These are phyloP conservation scores for Globisporangium abappressorium DNA, from an alignment of 352 stramenopile genomes.

Conservation along the genomic window DNA sequence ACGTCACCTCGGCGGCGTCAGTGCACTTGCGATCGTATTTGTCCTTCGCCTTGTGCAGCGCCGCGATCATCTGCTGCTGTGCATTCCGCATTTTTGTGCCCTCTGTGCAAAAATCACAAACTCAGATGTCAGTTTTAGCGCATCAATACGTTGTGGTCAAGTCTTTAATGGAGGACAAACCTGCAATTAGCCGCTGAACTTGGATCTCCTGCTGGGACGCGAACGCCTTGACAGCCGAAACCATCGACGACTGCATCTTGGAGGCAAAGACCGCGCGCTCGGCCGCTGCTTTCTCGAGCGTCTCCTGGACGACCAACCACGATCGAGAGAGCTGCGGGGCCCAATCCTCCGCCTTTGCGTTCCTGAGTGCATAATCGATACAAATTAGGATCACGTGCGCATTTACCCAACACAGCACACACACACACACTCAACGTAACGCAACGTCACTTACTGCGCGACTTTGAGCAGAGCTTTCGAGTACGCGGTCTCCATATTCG, in stretches of 20 bases:
- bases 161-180: constrained; percentile 22
- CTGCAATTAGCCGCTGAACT: constrained; percentile 68
- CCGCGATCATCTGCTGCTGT: constrained; percentile 55
- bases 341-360: constrained; percentile 67
- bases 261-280: constrained; percentile 58
- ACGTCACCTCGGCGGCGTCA: constrained; percentile 57
- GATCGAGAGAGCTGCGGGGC: constrained; percentile 50
- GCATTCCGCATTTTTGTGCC: constrained; percentile 65
- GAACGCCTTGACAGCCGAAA: constrained; percentile 58
- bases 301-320: constrained; percentile 57
- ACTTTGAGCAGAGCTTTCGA: constrained; percentile 57
- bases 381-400: neutral
- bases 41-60: constrained; percentile 67
- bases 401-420: neutral
- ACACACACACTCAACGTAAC: constrained; percentile 19
- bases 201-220: constrained; percentile 71
- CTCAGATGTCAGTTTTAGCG: too few species aligned
- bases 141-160: too few species aligned
- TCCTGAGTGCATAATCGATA: constrained; percentile 22
- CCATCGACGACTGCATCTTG: constrained; percentile 62
- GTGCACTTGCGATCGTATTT: constrained; percentile 77
- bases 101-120: constrained; percentile 24
- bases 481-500: constrained; percentile 57
- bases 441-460: constrained; percentile 43
- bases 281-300: constrained; percentile 44